These are phyloP conservation scores for Erigeron canadensis DNA, from an alignment of 129 eudicot genomes.

Conservation along the genomic window DNA sequence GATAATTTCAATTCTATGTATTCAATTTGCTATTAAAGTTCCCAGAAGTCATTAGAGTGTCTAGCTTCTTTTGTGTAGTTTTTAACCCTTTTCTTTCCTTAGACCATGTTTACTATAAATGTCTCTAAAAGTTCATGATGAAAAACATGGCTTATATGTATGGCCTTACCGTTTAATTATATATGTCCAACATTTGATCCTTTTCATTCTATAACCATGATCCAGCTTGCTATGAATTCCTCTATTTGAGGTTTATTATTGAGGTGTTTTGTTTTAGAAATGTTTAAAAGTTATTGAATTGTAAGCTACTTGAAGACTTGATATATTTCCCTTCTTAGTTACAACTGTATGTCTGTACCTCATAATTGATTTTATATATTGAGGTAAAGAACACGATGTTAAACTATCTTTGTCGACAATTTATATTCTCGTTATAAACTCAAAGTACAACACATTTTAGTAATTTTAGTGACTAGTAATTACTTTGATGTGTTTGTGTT, in stretches of 20 bases:
- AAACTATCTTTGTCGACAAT: background rate
- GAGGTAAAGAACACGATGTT: background rate
- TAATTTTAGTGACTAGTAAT: background rate
- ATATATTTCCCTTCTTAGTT: too few species aligned
- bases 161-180: background rate
- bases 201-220: background rate
- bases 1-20: too few species aligned
- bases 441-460: background rate
- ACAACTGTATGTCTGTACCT: too few species aligned
- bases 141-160: background rate
- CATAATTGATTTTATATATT: background rate
- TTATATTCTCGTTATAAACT: background rate
- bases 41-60: too few species aligned
- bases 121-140: background rate
- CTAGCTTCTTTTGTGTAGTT: too few species aligned
- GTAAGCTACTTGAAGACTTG: too few species aligned
- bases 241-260: background rate
- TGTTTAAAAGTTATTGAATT: too few species aligned
- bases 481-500: background rate
- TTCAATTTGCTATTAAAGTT: too few species aligned
- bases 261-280: background rate
- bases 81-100: background rate
- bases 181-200: constrained; percentile 9
- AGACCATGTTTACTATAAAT: constrained; percentile 10
- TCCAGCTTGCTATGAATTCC: constrained; percentile 11